Conservation (phyloP, 441 rosid genomes). For the Aquilaria agallochum region DNA sequence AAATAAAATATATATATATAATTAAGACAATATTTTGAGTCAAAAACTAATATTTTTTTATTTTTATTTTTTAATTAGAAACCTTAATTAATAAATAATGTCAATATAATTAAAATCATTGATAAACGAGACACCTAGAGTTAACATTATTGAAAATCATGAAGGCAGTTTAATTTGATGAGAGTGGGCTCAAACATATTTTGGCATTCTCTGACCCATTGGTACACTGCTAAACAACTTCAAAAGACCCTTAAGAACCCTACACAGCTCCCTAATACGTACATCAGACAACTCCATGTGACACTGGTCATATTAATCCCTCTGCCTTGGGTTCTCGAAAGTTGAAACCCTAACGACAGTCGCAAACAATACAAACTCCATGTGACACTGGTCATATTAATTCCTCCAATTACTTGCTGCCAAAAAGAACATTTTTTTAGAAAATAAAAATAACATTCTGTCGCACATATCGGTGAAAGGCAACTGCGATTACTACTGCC, state of each 20-base stretch:
- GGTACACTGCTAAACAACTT: neutral
- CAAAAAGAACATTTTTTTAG: too few species aligned
- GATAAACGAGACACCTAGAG: neutral
- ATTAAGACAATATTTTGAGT: too few species aligned
- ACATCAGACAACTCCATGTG: constrained; percentile 45
- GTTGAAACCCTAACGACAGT: constrained; percentile 10
- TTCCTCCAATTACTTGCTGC: neutral
- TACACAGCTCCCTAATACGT: constrained; percentile 6
- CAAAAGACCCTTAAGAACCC: constrained; percentile 13
- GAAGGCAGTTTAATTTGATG: too few species aligned
- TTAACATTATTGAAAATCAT: neutral
- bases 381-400: too few species aligned
- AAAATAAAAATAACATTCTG: too few species aligned
- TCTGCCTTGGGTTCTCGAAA: constrained; percentile 32
- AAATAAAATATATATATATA: neutral
- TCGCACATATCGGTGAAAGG: too few species aligned
- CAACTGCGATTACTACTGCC: neutral
- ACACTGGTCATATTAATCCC: constrained; percentile 1
- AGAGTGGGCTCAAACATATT: too few species aligned
- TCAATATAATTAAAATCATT: constrained; percentile 3
- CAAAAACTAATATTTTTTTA: too few species aligned
- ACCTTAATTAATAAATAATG: too few species aligned
- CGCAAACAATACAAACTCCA: too few species aligned
- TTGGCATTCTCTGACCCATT: too few species aligned
- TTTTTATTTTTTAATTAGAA: too few species aligned